phyloP scores from a whole-genome alignment of 2,329 filamentous ascomycete species.

The Leptosphaerulina australis region DNA sequence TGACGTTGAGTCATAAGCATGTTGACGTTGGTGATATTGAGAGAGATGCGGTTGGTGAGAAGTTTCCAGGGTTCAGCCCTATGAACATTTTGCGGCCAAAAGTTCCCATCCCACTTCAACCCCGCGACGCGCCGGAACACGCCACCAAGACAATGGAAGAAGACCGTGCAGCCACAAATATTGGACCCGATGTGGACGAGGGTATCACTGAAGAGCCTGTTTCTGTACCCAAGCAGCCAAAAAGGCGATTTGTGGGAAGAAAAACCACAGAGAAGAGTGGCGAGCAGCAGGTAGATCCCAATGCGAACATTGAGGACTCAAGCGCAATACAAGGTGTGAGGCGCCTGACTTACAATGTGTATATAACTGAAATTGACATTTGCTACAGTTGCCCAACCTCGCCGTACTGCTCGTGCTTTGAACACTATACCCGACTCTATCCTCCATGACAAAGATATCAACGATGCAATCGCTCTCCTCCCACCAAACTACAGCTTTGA shows the following conservation, averaged over 20 bases:
- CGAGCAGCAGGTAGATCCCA: constrained; percentile 50
- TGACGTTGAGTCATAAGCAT: no score
- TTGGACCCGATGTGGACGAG: constrained; percentile 72
- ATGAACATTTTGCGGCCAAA: constrained; percentile 21
- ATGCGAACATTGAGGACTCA: constrained; percentile 62
- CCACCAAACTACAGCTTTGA: constrained; percentile 98
- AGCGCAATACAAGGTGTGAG: constrained; percentile 71
- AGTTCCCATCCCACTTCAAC: constrained; percentile 22
- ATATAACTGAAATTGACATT: constrained; percentile 3
- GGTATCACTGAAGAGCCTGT: constrained; percentile 61
- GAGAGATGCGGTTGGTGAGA: constrained; percentile 4
- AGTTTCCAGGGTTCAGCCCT: constrained; percentile 21
- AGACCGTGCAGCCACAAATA: constrained; percentile 71
- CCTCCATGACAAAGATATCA: constrained; percentile 81
- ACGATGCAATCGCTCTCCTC: constrained; percentile 83
- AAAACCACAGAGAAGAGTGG: constrained; percentile 69
- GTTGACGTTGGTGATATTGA: background rate
- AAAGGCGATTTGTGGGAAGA: constrained; percentile 89
- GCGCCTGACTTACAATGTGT: constrained; percentile 9
- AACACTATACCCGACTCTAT: constrained; percentile 92
- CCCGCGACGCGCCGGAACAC: constrained; percentile 21
- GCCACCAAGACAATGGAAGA: constrained; percentile 68
- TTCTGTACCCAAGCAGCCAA: constrained; percentile 70
- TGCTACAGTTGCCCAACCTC: constrained; percentile 68
- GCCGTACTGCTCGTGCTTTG: constrained; percentile 76